Percentiles rank a stretch among this genome's conserved stretches.
These are phyloP conservation scores for Phytopythium aichiense DNA, from an alignment of 352 stramenopile species.

Conservation along the genomic window DNA sequence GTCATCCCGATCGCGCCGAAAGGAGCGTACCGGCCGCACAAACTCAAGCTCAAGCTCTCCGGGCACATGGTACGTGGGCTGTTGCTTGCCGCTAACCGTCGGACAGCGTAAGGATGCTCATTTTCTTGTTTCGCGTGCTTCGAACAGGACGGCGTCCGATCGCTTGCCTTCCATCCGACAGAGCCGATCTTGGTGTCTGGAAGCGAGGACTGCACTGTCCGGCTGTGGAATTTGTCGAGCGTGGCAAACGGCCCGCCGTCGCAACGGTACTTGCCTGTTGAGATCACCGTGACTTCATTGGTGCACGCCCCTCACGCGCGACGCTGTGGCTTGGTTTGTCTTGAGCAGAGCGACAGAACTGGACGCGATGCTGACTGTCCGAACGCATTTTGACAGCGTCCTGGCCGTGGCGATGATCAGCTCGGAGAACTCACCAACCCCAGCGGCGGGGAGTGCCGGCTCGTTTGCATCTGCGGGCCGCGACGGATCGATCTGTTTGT, in stretches of 20 bases:
- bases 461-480: conserved; percentile 69
- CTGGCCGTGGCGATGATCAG: conserved; percentile 71
- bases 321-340: not conserved
- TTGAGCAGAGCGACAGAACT: conserved; percentile 56
- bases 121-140: not conserved
- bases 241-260: conserved; percentile 56
- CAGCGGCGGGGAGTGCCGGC: conserved; percentile 35
- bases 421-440: conserved; percentile 68
- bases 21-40: conserved; percentile 63
- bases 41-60: conserved; percentile 84
- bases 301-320: not conserved
- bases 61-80: conserved; percentile 63
- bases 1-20: conserved; percentile 52
- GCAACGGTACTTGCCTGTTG: conserved; percentile 31
- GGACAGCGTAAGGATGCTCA: not conserved
- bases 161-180: conserved; percentile 75
- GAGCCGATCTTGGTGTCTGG: conserved; percentile 79
- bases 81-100: not conserved
- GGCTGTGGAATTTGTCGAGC: conserved; percentile 76
- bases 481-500: conserved; percentile 70
- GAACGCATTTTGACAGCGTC: conserved; percentile 71
- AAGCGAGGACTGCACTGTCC: conserved; percentile 83
- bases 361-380: conserved; percentile 72
- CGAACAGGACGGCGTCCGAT: conserved; percentile 66
- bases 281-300: not conserved